Percentiles rank a stretch among this genome's conserved stretches.
Evolutionary conservation across 345 rosid species (phyloP).

Genomic region (Excoecaria agallocha): DNA sequence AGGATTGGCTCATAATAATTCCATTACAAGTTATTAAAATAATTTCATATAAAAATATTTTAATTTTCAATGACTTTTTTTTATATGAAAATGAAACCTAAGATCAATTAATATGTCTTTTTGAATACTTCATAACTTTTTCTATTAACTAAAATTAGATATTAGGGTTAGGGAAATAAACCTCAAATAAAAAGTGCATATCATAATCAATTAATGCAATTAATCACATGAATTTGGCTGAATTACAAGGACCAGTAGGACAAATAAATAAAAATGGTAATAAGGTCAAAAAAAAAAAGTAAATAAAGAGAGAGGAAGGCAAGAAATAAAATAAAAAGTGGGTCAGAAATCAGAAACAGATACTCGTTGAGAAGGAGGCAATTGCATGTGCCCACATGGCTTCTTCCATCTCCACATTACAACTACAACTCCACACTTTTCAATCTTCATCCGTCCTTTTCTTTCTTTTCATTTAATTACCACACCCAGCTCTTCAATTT

Average conservation of each 20-base stretch:
- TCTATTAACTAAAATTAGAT: too few relatives aligned
- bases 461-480: neutral
- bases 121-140: too few relatives aligned
- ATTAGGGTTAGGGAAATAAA: too few relatives aligned
- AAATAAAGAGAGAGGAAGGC: neutral
- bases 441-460: neutral
- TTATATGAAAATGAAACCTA: too few relatives aligned
- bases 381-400: conserved; percentile 30
- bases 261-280: neutral
- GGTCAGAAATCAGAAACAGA: conserved; percentile 10
- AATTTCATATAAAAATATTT: too few relatives aligned
- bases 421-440: neutral
- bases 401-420: neutral
- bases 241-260: neutral
- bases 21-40: too few relatives aligned
- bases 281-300: neutral
- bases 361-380: conserved; percentile 20
- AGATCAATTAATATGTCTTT: too few relatives aligned
- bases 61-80: too few relatives aligned
- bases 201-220: too few relatives aligned
- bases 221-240: too few relatives aligned
- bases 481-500: neutral
- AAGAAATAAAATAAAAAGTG: neutral
- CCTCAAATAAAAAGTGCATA: too few relatives aligned
- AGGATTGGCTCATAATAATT: too few relatives aligned